phyloP scores from a whole-genome alignment of 805 yeast species.

The Cyberlindnera veronae region DNA sequence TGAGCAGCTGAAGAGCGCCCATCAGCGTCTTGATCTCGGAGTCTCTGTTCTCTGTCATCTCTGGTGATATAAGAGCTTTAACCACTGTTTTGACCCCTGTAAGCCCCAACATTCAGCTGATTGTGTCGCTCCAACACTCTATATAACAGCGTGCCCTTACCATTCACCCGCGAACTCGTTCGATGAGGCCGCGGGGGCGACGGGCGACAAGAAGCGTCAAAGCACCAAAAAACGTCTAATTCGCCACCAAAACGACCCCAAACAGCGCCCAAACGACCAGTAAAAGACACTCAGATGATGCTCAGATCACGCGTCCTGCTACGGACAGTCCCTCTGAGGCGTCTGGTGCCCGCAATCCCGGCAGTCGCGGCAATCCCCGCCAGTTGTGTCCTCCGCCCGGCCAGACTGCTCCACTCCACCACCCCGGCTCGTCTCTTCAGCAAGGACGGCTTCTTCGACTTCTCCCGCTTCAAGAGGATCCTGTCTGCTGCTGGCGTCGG shows the following conservation, averaged over 20 bases:
- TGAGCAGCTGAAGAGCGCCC: constrained; percentile 6
- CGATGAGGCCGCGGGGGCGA: no score
- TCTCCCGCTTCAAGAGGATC: constrained; percentile 16
- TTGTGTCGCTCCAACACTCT: no score
- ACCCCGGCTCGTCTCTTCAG: constrained; percentile 11
- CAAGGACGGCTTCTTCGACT: constrained; percentile 20
- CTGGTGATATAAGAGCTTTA: no score
- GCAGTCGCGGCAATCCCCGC: not conserved
- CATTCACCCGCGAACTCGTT: no score
- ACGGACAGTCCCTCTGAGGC: not conserved
- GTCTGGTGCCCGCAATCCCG: not conserved
- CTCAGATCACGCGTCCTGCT: constrained; percentile 1
- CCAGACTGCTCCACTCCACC: constrained; percentile 7
- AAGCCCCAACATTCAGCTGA: no score
- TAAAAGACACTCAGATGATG: not conserved
- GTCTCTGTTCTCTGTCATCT: constrained; percentile 2
- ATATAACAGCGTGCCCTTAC: no score
- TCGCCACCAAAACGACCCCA: no score
- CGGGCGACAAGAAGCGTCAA: no score
- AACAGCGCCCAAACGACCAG: no score
- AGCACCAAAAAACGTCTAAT: no score
- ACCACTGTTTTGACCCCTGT: no score
- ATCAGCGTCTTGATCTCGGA: constrained; percentile 10
- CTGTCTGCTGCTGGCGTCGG: constrained; percentile 17
- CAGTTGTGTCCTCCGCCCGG: not conserved